Conservation (phyloP, 345 rosid genomes). For the Melaleuca alternifolia region DNA sequence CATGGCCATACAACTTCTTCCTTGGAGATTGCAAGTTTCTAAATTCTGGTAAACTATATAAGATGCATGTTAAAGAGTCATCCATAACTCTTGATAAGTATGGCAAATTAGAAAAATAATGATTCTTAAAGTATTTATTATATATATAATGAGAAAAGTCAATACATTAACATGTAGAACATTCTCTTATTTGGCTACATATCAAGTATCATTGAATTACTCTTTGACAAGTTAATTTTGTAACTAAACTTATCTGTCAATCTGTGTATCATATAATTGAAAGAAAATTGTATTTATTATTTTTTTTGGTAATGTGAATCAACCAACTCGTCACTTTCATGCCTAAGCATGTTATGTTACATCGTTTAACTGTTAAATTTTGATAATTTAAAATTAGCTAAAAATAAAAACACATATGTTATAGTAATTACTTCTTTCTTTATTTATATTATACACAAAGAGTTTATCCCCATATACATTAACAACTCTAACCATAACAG, state of each 20-base stretch:
- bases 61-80: not conserved
- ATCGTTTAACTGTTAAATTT: not conserved
- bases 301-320: not conserved
- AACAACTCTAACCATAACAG: no score
- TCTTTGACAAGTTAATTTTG: not conserved
- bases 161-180: not conserved
- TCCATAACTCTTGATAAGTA: not conserved
- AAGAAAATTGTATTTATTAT: no score
- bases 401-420: not conserved
- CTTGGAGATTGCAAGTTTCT: not conserved
- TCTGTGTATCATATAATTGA: not conserved
- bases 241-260: not conserved
- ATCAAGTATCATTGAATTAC: not conserved
- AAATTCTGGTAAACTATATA: no score
- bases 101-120: not conserved
- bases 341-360: not conserved
- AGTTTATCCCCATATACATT: no score
- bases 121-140: not conserved
- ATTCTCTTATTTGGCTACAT: not conserved
- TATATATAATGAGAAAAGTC: not conserved
- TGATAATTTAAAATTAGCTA: not conserved
- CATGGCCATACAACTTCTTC: not conserved
- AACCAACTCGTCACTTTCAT: not conserved
- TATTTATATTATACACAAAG: no score
- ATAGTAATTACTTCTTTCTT: not conserved